phyloP scores from a whole-genome alignment of 257 asterid genomes.

The Thymus mandschuricus region DNA sequence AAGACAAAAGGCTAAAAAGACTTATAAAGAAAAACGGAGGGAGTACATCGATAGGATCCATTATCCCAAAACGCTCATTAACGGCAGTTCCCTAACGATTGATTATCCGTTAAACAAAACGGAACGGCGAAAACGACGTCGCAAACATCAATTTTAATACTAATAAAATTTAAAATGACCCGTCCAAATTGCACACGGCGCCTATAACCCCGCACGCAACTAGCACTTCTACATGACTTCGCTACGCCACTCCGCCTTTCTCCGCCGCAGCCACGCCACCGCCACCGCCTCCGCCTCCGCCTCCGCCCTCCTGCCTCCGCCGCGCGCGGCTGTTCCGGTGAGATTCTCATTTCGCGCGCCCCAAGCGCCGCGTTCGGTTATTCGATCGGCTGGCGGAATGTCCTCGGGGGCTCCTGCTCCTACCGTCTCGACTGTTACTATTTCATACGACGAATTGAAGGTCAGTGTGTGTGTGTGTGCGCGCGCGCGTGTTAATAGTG shows the following conservation, averaged over 20 bases:
- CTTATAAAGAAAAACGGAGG: too few species aligned
- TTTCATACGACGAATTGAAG: slow-evolving; percentile 63
- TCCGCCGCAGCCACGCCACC: slow-evolving; percentile 16
- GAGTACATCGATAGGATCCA: too few species aligned
- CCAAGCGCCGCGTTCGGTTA: slow-evolving; percentile 18
- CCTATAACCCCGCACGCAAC: slow-evolving; percentile 9
- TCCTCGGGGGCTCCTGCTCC: slow-evolving; percentile 42
- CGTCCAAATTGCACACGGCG: slow-evolving; percentile 7
- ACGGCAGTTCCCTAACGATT: too few species aligned
- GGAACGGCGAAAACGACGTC: slow-evolving; percentile 10
- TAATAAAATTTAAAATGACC: too few species aligned
- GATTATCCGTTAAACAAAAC: background rate
- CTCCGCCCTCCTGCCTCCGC: slow-evolving; percentile 27
- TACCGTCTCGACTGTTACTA: slow-evolving; percentile 53
- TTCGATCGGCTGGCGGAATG: slow-evolving; percentile 35
- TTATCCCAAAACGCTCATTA: too few species aligned
- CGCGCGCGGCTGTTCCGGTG: background rate
- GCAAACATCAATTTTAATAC: background rate
- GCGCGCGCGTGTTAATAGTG: background rate
- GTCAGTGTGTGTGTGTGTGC: slow-evolving; percentile 28
- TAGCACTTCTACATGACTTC: slow-evolving; percentile 15
- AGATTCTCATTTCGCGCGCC: slow-evolving; percentile 25
- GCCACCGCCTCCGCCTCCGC: background rate
- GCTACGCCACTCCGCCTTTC: slow-evolving; percentile 20
- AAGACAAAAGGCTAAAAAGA: too few species aligned